phyloP scores from a whole-genome alignment of 192 early-diverging fungal genomes.

The Piromyces sp. region DNA sequence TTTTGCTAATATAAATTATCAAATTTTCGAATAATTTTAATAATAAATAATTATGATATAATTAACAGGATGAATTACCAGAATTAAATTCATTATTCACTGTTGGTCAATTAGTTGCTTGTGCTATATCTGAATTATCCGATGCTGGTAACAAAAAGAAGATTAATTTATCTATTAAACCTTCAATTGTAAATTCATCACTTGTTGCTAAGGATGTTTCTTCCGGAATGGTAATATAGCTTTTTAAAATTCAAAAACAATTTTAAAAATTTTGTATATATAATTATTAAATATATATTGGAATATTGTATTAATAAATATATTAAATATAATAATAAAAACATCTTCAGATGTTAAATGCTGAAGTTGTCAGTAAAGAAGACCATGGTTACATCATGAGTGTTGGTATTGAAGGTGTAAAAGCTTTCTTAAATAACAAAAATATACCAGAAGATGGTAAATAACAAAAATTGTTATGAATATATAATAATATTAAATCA shows the following conservation, averaged over 20 bases:
- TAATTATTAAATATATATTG: no score
- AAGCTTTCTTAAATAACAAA: slow-evolving; percentile 57
- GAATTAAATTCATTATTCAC: slow-evolving; percentile 47
- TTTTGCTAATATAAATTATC: no score
- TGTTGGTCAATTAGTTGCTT: slow-evolving; percentile 72
- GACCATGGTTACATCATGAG: slow-evolving; percentile 83
- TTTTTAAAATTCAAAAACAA: no score
- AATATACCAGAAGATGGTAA: slow-evolving; percentile 12
- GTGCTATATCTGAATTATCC: slow-evolving; percentile 40
- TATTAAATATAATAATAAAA: no score
- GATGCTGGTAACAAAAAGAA: slow-evolving; percentile 18
- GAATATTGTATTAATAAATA: no score
- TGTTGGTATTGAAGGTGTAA: slow-evolving; percentile 44
- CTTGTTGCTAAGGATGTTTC: slow-evolving; percentile 44
- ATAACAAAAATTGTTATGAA: no score
- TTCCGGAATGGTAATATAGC: slow-evolving; percentile 48
- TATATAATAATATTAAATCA: no score
- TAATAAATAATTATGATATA: no score
- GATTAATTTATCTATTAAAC: slow-evolving; percentile 60
- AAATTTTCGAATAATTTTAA: no score
- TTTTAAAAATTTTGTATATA: no score
- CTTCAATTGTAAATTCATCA: slow-evolving; percentile 56
- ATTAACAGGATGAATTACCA: slow-evolving; percentile 32
- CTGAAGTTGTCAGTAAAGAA: slow-evolving; percentile 62
- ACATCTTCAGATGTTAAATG: slow-evolving; percentile 45